phyloP scores from a whole-genome alignment of 202 grass and related monocot genomes.

The Zoysia matrella region DNA sequence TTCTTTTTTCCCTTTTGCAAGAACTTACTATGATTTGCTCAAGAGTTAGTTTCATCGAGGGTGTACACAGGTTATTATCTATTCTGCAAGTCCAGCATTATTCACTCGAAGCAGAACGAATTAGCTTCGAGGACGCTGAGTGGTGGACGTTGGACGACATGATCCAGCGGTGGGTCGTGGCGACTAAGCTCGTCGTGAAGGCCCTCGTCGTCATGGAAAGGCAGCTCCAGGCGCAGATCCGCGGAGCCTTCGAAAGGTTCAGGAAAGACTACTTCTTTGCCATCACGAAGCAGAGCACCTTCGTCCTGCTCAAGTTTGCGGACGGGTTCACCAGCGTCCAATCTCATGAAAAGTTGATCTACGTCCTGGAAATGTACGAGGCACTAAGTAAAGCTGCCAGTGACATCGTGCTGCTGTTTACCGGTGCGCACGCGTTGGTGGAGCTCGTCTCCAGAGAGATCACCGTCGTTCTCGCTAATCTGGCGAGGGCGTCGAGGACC shows the following conservation, averaged over 20 bases:
- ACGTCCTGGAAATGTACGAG: constrained; percentile 38
- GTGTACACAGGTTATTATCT: constrained; percentile 33
- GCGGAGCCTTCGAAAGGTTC: constrained; percentile 39
- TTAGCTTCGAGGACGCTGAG: constrained; percentile 41
- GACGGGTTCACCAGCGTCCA: constrained; percentile 27
- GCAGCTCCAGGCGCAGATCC: constrained; percentile 23
- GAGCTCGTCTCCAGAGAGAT: constrained; percentile 32
- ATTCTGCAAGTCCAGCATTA: constrained; percentile 11
- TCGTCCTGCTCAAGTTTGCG: constrained; percentile 31
- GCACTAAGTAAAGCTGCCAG: constrained; percentile 10
- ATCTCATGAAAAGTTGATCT: constrained; percentile 39
- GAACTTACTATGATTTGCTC: too few relatives aligned
- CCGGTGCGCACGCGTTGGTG: neutral
- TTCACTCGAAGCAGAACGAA: neutral
- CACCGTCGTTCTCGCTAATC: constrained; percentile 24
- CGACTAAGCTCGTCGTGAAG: constrained; percentile 31
- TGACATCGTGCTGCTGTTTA: neutral
- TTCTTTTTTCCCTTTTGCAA: too few relatives aligned
- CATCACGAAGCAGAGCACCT: constrained; percentile 22
- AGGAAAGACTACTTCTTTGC: constrained; percentile 37
- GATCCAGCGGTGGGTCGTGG: constrained; percentile 41
- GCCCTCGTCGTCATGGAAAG: constrained; percentile 31
- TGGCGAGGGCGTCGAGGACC: constrained; percentile 1
- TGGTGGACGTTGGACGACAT: constrained; percentile 45
- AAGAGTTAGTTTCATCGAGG: too few relatives aligned